Percentiles rank a stretch among this genome's conserved stretches.
These are phyloP conservation scores for Sideroxylon spinosum DNA, from an alignment of 179 eudicot species.

Conservation along the genomic window DNA sequence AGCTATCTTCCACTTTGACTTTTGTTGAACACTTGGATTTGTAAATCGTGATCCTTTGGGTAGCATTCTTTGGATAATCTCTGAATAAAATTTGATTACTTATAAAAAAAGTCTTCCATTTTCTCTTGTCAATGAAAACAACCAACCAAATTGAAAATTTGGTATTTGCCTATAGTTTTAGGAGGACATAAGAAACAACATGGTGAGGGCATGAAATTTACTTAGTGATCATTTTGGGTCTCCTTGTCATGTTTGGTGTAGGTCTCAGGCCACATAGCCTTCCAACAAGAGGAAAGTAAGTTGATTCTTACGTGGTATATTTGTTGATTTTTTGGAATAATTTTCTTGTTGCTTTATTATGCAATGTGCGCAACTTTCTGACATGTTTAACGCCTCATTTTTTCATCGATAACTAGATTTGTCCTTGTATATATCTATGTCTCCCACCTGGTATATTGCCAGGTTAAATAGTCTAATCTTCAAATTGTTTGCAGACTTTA, in stretches of 20 bases:
- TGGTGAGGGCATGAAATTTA: slow-evolving; percentile 1
- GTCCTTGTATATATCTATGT: not conserved
- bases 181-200: not conserved
- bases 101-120: too few species aligned
- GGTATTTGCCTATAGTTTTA: not conserved
- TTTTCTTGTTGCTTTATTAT: not conserved
- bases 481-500: not conserved
- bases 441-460: not conserved
- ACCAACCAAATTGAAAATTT: too few species aligned
- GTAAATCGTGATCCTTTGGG: too few species aligned
- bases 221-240: not conserved
- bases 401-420: too few species aligned
- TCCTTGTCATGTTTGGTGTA: slow-evolving; percentile 3
- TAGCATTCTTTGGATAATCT: too few species aligned
- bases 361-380: not conserved
- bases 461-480: not conserved
- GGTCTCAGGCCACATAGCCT: not conserved
- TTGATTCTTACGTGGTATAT: not conserved
- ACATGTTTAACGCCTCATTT: too few species aligned
- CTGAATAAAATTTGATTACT: too few species aligned
- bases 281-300: slow-evolving; percentile 1
- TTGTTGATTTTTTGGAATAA: not conserved
- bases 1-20: too few species aligned
- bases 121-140: too few species aligned
- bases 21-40: too few species aligned